Evolutionary conservation across 139 green algal genomes (phyloP).

Genomic region (Ettlia oleoabundans): DNA sequence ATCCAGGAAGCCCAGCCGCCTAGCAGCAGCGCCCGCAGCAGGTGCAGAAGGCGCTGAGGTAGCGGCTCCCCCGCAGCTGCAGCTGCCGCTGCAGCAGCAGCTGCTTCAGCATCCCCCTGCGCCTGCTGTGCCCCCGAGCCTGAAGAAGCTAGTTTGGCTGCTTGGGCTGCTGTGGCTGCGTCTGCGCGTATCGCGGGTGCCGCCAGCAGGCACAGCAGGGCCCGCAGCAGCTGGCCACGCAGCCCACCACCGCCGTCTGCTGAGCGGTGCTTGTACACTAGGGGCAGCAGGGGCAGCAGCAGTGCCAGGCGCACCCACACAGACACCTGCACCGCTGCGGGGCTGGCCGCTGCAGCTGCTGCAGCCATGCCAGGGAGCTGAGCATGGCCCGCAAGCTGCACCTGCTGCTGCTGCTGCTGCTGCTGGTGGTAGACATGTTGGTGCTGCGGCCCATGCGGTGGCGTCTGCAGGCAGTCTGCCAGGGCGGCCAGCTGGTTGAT

Average conservation of each 20-base stretch:
- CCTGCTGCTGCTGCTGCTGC: not conserved
- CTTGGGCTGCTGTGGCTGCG: not conserved
- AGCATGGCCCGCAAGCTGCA: not conserved
- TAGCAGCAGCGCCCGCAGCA: slow-evolving; percentile 58
- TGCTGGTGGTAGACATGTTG: not conserved
- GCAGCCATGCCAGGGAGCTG: not conserved
- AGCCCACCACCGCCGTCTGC: slow-evolving; percentile 32
- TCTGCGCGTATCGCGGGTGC: not conserved
- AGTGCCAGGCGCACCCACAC: slow-evolving; percentile 53
- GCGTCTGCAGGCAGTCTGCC: slow-evolving; percentile 13
- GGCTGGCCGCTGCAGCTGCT: slow-evolving; percentile 2
- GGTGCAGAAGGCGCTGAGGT: slow-evolving; percentile 51
- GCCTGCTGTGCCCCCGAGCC: too few species aligned
- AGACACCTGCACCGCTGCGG: slow-evolving; percentile 38
- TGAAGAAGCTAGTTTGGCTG: too few species aligned
- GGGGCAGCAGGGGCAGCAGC: slow-evolving; percentile 60
- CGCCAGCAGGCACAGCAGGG: slow-evolving; percentile 42
- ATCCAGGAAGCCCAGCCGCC: slow-evolving; percentile 58
- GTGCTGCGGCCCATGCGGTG: not conserved
- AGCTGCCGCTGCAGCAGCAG: slow-evolving; percentile 32
- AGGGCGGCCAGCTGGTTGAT: slow-evolving; percentile 44
- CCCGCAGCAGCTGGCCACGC: slow-evolving; percentile 29
- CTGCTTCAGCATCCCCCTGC: slow-evolving; percentile 27
- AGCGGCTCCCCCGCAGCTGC: slow-evolving; percentile 48
- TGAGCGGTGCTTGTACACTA: slow-evolving; percentile 49